Percentiles rank a stretch among this genome's conserved stretches.
phyloP scores from a whole-genome alignment of 371 early-diverging fungal species.

The Mucor circinelloides region DNA sequence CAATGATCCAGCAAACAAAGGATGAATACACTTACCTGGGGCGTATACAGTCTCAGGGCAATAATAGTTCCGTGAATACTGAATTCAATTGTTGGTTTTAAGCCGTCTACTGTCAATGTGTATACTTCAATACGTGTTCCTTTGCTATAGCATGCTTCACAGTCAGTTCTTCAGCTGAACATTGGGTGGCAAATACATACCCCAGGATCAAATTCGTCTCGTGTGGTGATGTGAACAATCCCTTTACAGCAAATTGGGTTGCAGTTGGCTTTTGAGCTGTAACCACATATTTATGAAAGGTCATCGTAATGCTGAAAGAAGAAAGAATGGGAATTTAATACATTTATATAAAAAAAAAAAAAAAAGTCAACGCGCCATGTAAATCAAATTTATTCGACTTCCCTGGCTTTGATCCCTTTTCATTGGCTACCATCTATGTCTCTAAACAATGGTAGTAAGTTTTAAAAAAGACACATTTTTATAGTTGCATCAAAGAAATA shows the following conservation, averaged over 20 bases:
- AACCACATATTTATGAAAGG: slow-evolving; percentile 53
- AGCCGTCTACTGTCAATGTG: slow-evolving; percentile 57
- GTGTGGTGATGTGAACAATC: slow-evolving; percentile 64
- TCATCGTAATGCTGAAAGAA: slow-evolving; percentile 25
- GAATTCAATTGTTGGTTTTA: slow-evolving; percentile 69
- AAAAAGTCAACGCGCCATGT: background rate
- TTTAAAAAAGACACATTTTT: background rate
- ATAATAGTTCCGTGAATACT: slow-evolving; percentile 74
- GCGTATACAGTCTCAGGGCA: slow-evolving; percentile 58
- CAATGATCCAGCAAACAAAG: background rate
- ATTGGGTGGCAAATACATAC: slow-evolving; percentile 40
- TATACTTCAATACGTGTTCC: slow-evolving; percentile 76
- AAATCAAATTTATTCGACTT: background rate
- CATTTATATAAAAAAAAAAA: background rate
- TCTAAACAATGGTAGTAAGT: background rate
- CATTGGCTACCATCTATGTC: background rate
- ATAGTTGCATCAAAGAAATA: background rate
- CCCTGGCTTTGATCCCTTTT: background rate
- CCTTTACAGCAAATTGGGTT: slow-evolving; percentile 60
- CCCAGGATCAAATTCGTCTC: slow-evolving; percentile 72
- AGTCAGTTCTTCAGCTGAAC: background rate
- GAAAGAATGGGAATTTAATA: background rate
- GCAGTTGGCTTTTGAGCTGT: slow-evolving; percentile 58
- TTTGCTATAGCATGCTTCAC: slow-evolving; percentile 51
- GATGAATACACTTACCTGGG: slow-evolving; percentile 43